Evolutionary conservation across 805 yeast species (phyloP).

Genomic region (Cyberlindnera galapagoensis): DNA sequence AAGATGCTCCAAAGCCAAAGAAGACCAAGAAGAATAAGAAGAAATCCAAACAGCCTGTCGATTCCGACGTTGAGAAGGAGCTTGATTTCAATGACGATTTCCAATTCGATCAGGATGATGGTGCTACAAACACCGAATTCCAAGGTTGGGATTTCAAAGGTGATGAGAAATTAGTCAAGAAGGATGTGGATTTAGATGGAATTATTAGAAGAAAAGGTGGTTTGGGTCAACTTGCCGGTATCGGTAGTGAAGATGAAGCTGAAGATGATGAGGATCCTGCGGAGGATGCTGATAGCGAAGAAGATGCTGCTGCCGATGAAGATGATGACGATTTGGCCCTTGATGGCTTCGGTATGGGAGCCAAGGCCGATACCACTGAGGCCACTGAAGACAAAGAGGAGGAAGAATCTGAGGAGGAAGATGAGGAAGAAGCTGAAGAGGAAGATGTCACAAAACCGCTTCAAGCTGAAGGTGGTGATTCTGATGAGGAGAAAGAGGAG

Average conservation of each 20-base stretch:
- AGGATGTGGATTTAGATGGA: conserved; percentile 79
- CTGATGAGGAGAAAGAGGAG: conserved; percentile 29
- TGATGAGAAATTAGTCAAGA: conserved; percentile 31
- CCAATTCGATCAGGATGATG: conserved; percentile 59
- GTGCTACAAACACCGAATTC: conserved; percentile 39
- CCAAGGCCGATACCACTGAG: conserved; percentile 23
- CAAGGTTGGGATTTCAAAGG: conserved; percentile 84
- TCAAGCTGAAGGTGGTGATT: conserved; percentile 28
- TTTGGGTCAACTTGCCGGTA: conserved; percentile 45
- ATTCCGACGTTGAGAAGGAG: conserved; percentile 29
- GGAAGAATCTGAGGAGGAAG: conserved; percentile 29
- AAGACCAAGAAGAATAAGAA: conserved; percentile 20
- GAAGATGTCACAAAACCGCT: conserved; percentile 25
- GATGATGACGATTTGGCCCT: conserved; percentile 37
- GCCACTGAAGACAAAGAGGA: conserved; percentile 28
- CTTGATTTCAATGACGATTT: conserved; percentile 70
- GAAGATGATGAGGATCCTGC: conserved; percentile 40
- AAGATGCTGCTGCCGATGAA: conserved; percentile 25
- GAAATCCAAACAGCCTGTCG: conserved; percentile 21
- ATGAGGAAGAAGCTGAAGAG: conserved; percentile 24
- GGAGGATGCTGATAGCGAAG: conserved; percentile 28
- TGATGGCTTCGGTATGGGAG: conserved; percentile 40
- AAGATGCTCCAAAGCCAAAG: conserved; percentile 14
- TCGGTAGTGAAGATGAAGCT: conserved; percentile 31
- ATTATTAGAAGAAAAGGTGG: conserved; percentile 88